Evolutionary conservation across 228 moss, liverwort and hornwort species (phyloP).

Genomic region (Sphagnum fallax): DNA sequence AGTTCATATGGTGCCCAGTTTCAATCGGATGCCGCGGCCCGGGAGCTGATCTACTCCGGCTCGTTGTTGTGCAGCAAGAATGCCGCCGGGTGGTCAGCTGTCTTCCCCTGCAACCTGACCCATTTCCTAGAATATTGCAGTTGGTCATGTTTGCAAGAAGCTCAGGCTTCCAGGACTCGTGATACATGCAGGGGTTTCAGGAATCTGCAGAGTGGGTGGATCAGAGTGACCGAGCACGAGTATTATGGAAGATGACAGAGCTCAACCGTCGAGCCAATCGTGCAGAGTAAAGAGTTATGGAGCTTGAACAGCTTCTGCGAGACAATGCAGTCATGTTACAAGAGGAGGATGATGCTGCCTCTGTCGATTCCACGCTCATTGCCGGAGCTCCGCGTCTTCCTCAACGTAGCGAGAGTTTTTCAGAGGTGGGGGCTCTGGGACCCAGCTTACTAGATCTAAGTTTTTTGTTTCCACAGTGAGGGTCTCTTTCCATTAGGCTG

Average conservation of each 20-base stretch:
- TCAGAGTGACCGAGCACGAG: constrained; percentile 23
- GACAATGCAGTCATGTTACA: constrained; percentile 34
- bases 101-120: neutral
- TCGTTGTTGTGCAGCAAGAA: constrained; percentile 26
- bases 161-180: no score
- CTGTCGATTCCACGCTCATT: constrained; percentile 40
- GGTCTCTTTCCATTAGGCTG: no score
- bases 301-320: constrained; percentile 45
- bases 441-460: neutral
- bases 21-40: no score
- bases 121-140: no score
- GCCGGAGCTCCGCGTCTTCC: constrained; percentile 19
- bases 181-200: constrained; percentile 31
- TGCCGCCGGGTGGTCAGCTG: neutral
- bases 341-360: constrained; percentile 22
- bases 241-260: constrained; percentile 37
- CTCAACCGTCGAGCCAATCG: constrained; percentile 36
- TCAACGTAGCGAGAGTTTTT: constrained; percentile 30
- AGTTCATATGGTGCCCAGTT: no score
- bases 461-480: neutral
- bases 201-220: constrained; percentile 25
- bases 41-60: no score
- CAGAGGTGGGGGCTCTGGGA: constrained; percentile 10
- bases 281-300: constrained; percentile 53
- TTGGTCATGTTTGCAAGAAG: no score